phyloP scores from a whole-genome alignment of 2,329 filamentous ascomycete species.

The Exophiala bonariae region DNA sequence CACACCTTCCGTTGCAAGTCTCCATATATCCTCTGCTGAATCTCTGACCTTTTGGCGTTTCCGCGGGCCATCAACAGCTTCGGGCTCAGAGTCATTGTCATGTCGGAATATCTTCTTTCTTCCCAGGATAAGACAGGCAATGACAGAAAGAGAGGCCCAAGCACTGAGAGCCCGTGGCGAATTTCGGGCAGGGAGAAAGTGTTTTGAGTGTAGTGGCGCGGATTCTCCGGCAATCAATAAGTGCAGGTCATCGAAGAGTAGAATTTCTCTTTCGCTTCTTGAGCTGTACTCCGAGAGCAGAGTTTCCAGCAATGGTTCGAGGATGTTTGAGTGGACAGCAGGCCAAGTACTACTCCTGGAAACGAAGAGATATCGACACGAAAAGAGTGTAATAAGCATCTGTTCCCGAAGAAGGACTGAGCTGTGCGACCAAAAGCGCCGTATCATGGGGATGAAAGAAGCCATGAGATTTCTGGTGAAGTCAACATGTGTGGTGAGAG shows the following conservation, averaged over 20 bases:
- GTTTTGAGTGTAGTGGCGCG: conserved; percentile 36
- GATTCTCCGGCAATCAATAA: conserved; percentile 44
- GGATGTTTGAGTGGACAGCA: conserved; percentile 28
- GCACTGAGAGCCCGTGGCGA: conserved; percentile 38
- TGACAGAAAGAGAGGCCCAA: conserved; percentile 41
- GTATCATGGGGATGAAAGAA: conserved; percentile 69
- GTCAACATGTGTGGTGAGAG: conserved; percentile 66
- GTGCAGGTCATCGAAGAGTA: conserved; percentile 75
- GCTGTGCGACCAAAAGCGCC: conserved; percentile 72
- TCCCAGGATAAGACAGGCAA: conserved; percentile 34
- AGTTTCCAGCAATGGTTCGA: conserved; percentile 28
- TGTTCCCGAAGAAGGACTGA: conserved; percentile 69
- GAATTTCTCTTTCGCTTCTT: conserved; percentile 67
- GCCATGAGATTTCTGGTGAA: conserved; percentile 62
- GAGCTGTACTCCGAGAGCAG: conserved; percentile 78
- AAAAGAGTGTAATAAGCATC: conserved; percentile 70
- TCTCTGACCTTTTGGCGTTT: conserved; percentile 20
- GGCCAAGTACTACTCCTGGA: conserved; percentile 39
- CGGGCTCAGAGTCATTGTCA: not conserved
- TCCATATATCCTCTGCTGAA: conserved; percentile 11
- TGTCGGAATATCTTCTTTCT: conserved; percentile 4
- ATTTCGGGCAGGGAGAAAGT: conserved; percentile 39
- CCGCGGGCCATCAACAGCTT: conserved; percentile 11
- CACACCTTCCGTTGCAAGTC: conserved; percentile 6
- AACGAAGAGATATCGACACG: conserved; percentile 62